Conservation (phyloP, 805 yeast species). For the Zygoascus flipseniorum region DNA sequence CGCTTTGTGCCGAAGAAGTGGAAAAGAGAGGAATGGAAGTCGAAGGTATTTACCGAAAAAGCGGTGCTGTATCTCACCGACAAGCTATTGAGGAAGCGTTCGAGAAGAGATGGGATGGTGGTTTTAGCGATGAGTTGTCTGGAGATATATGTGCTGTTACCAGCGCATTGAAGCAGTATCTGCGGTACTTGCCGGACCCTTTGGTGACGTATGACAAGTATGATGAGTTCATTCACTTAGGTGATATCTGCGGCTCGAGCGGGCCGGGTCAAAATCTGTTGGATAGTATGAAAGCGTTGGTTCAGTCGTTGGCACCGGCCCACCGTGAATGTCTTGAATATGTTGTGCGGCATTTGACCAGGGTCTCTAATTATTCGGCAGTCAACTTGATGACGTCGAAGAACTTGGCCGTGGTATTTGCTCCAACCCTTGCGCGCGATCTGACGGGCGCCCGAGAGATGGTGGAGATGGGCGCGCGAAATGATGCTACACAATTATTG, state of each 20-base stretch:
- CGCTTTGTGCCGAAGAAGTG: slow-evolving; percentile 65
- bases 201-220: slow-evolving; percentile 65
- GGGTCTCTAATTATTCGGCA: slow-evolving; percentile 44
- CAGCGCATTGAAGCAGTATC: slow-evolving; percentile 76
- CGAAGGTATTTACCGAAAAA: slow-evolving; percentile 87
- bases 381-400: slow-evolving; percentile 73
- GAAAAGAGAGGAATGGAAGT: slow-evolving; percentile 64
- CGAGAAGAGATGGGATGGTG: slow-evolving; percentile 31
- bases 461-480: slow-evolving; percentile 72
- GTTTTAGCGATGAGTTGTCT: slow-evolving; percentile 30
- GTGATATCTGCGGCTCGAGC: slow-evolving; percentile 14
- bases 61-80: slow-evolving; percentile 71
- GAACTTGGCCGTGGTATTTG: slow-evolving; percentile 86
- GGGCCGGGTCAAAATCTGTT: slow-evolving; percentile 14
- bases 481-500: slow-evolving; percentile 68
- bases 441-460: slow-evolving; percentile 73
- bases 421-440: slow-evolving; percentile 84
- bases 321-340: slow-evolving; percentile 50
- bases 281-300: slow-evolving; percentile 37
- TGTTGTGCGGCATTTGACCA: slow-evolving; percentile 56
- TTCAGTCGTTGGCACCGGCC: slow-evolving; percentile 53
- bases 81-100: slow-evolving; percentile 36
- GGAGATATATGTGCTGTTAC: slow-evolving; percentile 84
- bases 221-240: slow-evolving; percentile 46
- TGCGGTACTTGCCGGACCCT: slow-evolving; percentile 79